These are phyloP conservation scores for Stevia rebaudiana DNA, from an alignment of 140 eudicot species.

Conservation along the genomic window DNA sequence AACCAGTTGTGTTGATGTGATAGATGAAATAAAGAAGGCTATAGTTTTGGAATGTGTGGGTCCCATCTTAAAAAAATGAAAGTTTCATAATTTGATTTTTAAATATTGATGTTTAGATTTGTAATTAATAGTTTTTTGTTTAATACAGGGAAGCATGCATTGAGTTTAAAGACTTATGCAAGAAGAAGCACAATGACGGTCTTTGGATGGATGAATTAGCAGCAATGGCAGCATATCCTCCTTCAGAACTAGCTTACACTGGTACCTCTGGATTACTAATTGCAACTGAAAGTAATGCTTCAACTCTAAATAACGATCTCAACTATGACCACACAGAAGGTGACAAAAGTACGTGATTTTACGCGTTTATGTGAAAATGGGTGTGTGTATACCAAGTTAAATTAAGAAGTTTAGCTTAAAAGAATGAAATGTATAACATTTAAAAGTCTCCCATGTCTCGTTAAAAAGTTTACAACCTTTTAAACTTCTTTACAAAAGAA, in stretches of 20 bases:
- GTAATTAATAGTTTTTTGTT: not conserved
- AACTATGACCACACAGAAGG: constrained; percentile 36
- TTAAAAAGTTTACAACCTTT: not conserved
- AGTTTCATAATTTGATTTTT: not conserved
- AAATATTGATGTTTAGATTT: not conserved
- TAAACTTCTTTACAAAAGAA: not conserved
- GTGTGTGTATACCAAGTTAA: not conserved
- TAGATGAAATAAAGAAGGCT: not conserved
- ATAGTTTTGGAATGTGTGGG: not conserved
- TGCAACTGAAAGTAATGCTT: constrained; percentile 55
- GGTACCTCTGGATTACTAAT: constrained; percentile 74
- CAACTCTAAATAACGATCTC: constrained; percentile 32
- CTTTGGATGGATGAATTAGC: constrained; percentile 96
- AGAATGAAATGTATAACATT: not conserved
- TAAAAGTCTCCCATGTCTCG: not conserved
- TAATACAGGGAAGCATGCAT: constrained; percentile 75
- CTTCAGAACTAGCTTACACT: constrained; percentile 55
- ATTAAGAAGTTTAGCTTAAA: not conserved
- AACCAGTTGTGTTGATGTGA: not conserved
- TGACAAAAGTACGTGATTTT: constrained; percentile 36
- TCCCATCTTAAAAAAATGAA: not conserved
- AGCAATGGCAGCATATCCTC: constrained; percentile 73
- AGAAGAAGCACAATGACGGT: constrained; percentile 70
- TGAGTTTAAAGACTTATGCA: constrained; percentile 77
- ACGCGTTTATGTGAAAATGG: not conserved